These are phyloP conservation scores for Phytophthora europaea DNA, from an alignment of 352 stramenopile species.

Conservation along the genomic window DNA sequence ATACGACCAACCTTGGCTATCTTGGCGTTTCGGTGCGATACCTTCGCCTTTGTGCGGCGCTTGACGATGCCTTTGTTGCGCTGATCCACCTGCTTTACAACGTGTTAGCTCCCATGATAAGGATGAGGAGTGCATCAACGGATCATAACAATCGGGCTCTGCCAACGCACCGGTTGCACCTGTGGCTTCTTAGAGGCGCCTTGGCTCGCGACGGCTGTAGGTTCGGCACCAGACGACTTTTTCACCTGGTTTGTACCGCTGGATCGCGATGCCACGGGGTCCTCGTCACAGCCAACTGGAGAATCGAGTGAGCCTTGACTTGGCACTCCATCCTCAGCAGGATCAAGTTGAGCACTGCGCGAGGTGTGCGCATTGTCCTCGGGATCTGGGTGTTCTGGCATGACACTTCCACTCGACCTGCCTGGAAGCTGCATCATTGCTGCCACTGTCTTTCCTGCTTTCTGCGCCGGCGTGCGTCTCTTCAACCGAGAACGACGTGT, in stretches of 20 bases:
- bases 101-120: conserved; percentile 4
- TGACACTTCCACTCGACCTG: background rate
- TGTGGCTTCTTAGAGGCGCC: conserved; percentile 7
- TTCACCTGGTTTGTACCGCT: background rate
- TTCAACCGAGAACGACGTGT: conserved; percentile 34
- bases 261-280: conserved; percentile 5
- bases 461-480: conserved; percentile 37
- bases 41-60: conserved; percentile 25
- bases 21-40: conserved; percentile 25
- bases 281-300: conserved; percentile 32
- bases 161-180: conserved; percentile 30
- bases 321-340: conserved; percentile 3
- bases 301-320: conserved; percentile 30
- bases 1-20: conserved; percentile 18
- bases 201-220: conserved; percentile 6
- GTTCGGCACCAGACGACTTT: conserved; percentile 4
- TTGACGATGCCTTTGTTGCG: conserved; percentile 29
- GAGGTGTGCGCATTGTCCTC: background rate
- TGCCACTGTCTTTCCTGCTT: conserved; percentile 24
- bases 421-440: background rate
- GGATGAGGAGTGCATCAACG: background rate
- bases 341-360: conserved; percentile 10
- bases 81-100: conserved; percentile 15
- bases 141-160: background rate
- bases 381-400: background rate